Evolutionary conservation across 2,329 filamentous ascomycete genomes (phyloP), one percentile per base, ranked within the genome.

Genomic region (Aspergillus hortae): DNA sequence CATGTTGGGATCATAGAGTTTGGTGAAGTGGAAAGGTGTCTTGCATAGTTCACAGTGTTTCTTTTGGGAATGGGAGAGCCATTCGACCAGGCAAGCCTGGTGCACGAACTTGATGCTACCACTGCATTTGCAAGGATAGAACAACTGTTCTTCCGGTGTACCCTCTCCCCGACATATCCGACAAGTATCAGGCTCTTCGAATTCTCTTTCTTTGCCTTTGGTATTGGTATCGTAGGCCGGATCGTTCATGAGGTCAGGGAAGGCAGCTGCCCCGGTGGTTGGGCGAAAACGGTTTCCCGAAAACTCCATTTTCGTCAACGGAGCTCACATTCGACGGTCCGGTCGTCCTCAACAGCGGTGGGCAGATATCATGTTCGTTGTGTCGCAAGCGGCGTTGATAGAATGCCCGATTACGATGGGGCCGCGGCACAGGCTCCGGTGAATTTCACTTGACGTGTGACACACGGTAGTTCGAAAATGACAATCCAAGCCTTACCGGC

Each of bases 31-130:
- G 68, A 97, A 99, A 0, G 92, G 87, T 2, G 94, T 99, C 77
- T 99, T 99, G 84, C 94, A 99, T 33, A 99, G 85, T 77, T 99
- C 94, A 79, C 95, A 99, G 77, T 99, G 89, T 73, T 97, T 97
- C 82, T 99, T 99, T 70, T 99, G 92, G 1, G 94, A 97, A 72
- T 99, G 95, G 46, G 91, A 92, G 19, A 99, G 80, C 94, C 94
- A 99, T 74, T 97, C 92, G 88, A 99, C 96, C 73, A 99, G 77
- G 70, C 94, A 99, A 69, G 95, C 89, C 73, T 99, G 94, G 71
- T 99, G 94, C 56, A 99, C 94, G 66, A 88, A 96, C 76, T 96
- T 96, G 76, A 99, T 99, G 74, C 92, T 97, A 52, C 94, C 94
- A 67, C 90, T 96, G 77, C 94, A 99, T 78, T 96, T 96, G 85